Percentiles rank a stretch among this genome's conserved stretches.
Evolutionary conservation across 2,329 filamentous ascomycete species (phyloP).

Genomic region (Ramularia endophylla): DNA sequence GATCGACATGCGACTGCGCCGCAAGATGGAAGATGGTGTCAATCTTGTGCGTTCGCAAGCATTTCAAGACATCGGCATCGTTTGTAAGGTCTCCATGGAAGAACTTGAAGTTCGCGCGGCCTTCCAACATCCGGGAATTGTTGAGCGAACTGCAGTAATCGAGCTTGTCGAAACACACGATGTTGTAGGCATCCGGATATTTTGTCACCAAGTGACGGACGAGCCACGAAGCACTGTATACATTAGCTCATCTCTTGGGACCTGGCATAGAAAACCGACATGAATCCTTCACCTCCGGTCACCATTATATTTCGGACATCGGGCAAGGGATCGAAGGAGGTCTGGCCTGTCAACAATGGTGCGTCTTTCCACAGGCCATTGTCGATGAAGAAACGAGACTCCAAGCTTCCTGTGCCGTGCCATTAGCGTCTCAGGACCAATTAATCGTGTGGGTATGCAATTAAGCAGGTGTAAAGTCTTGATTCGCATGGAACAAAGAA

Average conservation of each 20-base stretch:
- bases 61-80: constrained; percentile 62
- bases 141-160: constrained; percentile 77
- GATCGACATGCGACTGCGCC: constrained; percentile 77
- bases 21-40: constrained; percentile 81
- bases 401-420: constrained; percentile 28
- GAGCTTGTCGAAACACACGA: constrained; percentile 78
- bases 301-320: constrained; percentile 77
- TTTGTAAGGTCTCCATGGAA: constrained; percentile 74
- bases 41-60: constrained; percentile 64
- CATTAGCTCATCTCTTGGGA: constrained; percentile 13
- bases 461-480: too few species aligned
- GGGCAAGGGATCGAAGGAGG: constrained; percentile 61
- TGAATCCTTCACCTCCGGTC: constrained; percentile 79
- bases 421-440: not conserved
- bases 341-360: constrained; percentile 62
- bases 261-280: constrained; percentile 44
- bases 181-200: constrained; percentile 68
- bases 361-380: constrained; percentile 65
- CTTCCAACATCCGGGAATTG: constrained; percentile 66
- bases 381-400: constrained; percentile 42
- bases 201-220: constrained; percentile 70
- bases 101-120: constrained; percentile 67
- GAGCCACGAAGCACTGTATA: constrained; percentile 68
- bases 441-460: too few species aligned
- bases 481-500: not conserved